Base-by-base conservation (phyloP, 306 rosid genomes). In the Hippophae rhamnoides region DNA sequence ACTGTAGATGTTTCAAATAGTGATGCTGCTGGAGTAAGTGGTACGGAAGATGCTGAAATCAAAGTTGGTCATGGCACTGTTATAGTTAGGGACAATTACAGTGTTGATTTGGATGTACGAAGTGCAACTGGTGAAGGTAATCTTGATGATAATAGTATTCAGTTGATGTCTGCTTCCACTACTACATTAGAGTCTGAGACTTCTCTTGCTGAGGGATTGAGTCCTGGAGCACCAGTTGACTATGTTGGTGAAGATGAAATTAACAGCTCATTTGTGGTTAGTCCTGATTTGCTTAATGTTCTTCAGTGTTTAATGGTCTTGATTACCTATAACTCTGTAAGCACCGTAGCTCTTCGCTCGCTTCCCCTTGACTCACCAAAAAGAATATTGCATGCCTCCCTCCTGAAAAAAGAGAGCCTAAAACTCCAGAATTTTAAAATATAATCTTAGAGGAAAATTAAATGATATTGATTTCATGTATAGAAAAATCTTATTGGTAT, bases 41-140 rank as follows among this genome's bases (percentile, higher is more conserved):
- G 64, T 76, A 71, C 75, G 78, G 69, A 76, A 69, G 74, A 68
- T 73, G 79, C 78, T 73, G 70, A 74, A 78, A 77, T 63, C 72
- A 81, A 72, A 70, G 79, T 75, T 77, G 73, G 79, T 77, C 70
- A 61, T 69, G 75, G 5, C 38, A 31, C 66, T 71, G 74, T 85
- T 74, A 69, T 74, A 75, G 80, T 54, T 77, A 75, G 64, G 55
- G 54, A 47, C 56, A 54, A 38, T 52, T 41, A 48, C 12, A 27
- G 52, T 43, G 54, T 52, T 38, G 74, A 72, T 61, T 58, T 52
- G 69, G 51, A 55, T 10, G 23, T 49, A 53, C 14, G 58, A 60
- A 60, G 44, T 50, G 23, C 13, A 58, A 56, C 13, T 46, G 41
- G 43, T 47, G 66, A 23, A 18, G 50, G 6, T 9, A 59, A 47